Evolutionary conservation across 306 rosid species (phyloP), one percentile per base, ranked within the genome.

Genomic region (Citrullus amarus): DNA sequence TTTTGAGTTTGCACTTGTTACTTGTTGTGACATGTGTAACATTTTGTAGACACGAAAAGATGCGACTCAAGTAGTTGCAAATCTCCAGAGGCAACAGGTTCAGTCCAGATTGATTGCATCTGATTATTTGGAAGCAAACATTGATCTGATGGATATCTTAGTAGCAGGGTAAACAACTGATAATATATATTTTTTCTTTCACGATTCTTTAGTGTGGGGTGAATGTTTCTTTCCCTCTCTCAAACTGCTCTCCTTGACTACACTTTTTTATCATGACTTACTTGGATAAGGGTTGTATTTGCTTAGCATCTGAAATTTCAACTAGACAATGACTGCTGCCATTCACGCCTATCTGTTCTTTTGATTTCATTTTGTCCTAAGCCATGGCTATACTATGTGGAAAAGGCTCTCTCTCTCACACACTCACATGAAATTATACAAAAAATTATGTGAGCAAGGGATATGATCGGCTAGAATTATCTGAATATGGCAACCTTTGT

Each of bases 1-100:
- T 70, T 44, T 44, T 46, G 34, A 20, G 55, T 28, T 70, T 70
- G 25, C 10, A 59, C 62, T 41, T 67, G 56, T 62, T 78, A 48
- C 74, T 14, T 22, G 14, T 15, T 20, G 50, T 78, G 81, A 78
- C 81, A 32, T 25, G 50, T 25, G 65, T 80, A 39, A 43, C 66
- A 63, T 78, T 65, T 81, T 82, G 82, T 89, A 95, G 98, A 89
- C 96, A 69, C 88, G 99, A 62, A 95, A 95, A 80, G 99, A 95
- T 81, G 99, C 97, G 67, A 95, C 97, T 61, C 99, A 95, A 87
- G 90, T 95, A 79, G 97, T 95, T 85, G 99, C 99, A 63, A 95
- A 95, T 87, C 89, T 95, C 74, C 99, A 95, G 81, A 89, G 99
- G 87, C 99, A 95, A 76, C 97, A 89, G 67, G 97, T 95, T 86